A percentile compares a stretch with the other conserved stretches of the same genome.
These are phyloP conservation scores for Petasospora fabianii DNA, from an alignment of 1,139 yeast genomes.

Conservation along the genomic window DNA sequence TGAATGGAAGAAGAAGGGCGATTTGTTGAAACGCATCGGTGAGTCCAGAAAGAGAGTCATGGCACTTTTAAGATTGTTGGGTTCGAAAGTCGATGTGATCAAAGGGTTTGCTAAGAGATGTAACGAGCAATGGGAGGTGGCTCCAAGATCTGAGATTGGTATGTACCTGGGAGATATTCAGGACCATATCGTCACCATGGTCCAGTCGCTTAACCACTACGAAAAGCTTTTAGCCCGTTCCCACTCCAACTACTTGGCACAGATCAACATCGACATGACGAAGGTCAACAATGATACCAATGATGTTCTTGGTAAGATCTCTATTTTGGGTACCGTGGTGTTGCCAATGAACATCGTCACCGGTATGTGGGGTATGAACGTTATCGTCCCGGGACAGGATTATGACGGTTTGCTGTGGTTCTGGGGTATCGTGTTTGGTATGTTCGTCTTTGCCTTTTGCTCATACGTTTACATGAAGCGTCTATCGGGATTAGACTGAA, in stretches of 20 bases:
- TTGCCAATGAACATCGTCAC: conserved; percentile 92
- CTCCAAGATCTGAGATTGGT: conserved; percentile 75
- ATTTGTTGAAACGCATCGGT: conserved; percentile 91
- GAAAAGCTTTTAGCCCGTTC: conserved; percentile 90
- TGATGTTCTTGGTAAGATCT: conserved; percentile 90
- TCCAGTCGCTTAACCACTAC: conserved; percentile 87
- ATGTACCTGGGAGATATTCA: conserved; percentile 93
- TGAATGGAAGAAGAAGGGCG: conserved; percentile 90
- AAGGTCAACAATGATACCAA: conserved; percentile 96
- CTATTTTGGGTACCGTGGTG: conserved; percentile 91
- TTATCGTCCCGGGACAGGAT: conserved; percentile 90
- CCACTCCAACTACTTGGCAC: conserved; percentile 94
- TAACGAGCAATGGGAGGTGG: conserved; percentile 75
- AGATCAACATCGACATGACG: conserved; percentile 95
- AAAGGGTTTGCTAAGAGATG: conserved; percentile 91
- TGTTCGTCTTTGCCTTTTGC: conserved; percentile 41
- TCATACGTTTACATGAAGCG: conserved; percentile 44
- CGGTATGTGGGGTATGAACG: conserved; percentile 99
- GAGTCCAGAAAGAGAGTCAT: conserved; percentile 92
- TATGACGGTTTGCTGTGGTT: conserved; percentile 77
- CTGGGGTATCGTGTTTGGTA: conserved; percentile 43
- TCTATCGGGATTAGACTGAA: conserved; percentile 30
- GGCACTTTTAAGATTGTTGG: conserved; percentile 79
- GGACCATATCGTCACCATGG: conserved; percentile 95
- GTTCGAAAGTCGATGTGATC: conserved; percentile 94